phyloP scores from a whole-genome alignment of 805 yeast genomes.

The Candida jianshihensis region DNA sequence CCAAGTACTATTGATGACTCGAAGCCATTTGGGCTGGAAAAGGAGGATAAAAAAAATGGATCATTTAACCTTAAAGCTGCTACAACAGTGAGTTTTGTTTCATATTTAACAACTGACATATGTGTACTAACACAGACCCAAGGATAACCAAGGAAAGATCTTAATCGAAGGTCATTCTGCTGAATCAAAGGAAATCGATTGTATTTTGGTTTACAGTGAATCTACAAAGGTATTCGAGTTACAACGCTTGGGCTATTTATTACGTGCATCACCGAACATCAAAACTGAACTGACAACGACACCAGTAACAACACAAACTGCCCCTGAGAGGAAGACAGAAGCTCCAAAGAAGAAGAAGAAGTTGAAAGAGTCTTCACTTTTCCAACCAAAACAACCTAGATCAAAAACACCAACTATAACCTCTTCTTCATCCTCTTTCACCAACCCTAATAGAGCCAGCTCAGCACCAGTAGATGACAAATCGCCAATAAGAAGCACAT shows the following conservation, averaged over 20 bases:
- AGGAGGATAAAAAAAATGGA: slow-evolving; percentile 1
- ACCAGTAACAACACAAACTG: background rate
- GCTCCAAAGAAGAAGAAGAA: slow-evolving; percentile 7
- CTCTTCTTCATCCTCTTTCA: slow-evolving; percentile 6
- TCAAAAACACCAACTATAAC: slow-evolving; percentile 13
- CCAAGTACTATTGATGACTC: slow-evolving; percentile 12
- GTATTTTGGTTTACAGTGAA: slow-evolving; percentile 17
- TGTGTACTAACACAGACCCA: background rate
- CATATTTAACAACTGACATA: no score
- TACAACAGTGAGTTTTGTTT: slow-evolving; percentile 5
- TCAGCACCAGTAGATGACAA: no score
- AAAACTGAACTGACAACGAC: background rate
- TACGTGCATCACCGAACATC: slow-evolving; percentile 6
- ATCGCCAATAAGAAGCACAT: no score
- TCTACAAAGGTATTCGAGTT: slow-evolving; percentile 11
- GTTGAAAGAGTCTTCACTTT: slow-evolving; percentile 18
- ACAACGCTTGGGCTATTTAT: slow-evolving; percentile 9
- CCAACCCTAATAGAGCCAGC: no score
- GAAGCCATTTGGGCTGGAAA: slow-evolving; percentile 8
- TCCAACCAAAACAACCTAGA: slow-evolving; percentile 17
- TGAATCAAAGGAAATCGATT: slow-evolving; percentile 13
- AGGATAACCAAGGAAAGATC: slow-evolving; percentile 5
- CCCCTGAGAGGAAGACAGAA: slow-evolving; percentile 1
- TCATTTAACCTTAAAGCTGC: slow-evolving; percentile 14
- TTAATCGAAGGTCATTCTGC: slow-evolving; percentile 12